Evolutionary conservation across 257 asterid genomes (phyloP).

Genomic region (Asclepias syriaca): DNA sequence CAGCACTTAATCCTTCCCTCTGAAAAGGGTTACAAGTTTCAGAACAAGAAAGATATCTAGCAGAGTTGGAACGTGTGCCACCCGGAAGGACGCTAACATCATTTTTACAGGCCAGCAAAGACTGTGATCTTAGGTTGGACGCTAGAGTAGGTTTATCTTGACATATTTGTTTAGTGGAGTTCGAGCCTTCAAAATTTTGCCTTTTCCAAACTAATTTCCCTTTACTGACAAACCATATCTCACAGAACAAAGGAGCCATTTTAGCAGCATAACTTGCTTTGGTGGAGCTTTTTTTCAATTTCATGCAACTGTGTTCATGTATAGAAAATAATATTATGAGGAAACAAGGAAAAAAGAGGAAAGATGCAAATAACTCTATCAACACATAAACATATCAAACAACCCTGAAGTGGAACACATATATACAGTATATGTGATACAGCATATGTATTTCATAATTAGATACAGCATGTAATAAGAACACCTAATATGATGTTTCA

Average conservation of each 20-base stretch:
- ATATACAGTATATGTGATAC: not conserved
- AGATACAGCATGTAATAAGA: not conserved
- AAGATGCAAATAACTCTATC: conserved; percentile 3
- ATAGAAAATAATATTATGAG: not conserved
- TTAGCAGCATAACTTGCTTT: conserved; percentile 62
- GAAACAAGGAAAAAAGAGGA: no score
- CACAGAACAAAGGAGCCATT: conserved; percentile 62
- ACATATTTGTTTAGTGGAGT: conserved; percentile 23
- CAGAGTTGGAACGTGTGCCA: conserved; percentile 21
- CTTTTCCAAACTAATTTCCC: conserved; percentile 68
- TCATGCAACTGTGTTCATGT: conserved; percentile 42
- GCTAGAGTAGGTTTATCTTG: conserved; percentile 24
- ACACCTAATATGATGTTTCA: not conserved
- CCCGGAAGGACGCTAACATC: conserved; percentile 26
- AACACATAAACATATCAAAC: not conserved
- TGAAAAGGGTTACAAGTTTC: conserved; percentile 17
- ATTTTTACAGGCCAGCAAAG: conserved; percentile 23
- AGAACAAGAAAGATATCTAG: conserved; percentile 23
- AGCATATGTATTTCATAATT: no score
- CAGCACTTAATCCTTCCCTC: conserved; percentile 13
- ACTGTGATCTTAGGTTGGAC: conserved; percentile 29
- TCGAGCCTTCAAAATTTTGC: conserved; percentile 38
- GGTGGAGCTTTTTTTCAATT: conserved; percentile 55
- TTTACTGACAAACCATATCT: conserved; percentile 67
- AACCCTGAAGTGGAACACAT: not conserved